phyloP scores from a whole-genome alignment of 139 green algal genomes.

The Trebouxia sp. region DNA sequence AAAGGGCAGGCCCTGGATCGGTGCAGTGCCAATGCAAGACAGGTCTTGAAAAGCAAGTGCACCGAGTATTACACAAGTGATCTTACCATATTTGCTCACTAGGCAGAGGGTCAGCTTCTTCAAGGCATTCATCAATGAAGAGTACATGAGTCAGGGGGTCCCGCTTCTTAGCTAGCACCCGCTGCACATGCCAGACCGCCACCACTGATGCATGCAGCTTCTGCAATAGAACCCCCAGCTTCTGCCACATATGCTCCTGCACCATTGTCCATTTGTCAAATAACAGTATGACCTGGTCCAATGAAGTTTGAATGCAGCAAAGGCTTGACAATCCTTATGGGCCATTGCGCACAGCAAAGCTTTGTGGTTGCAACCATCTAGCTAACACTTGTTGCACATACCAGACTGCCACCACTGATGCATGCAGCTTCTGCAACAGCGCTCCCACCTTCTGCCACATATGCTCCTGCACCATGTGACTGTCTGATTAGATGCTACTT shows the following conservation, averaged over 20 bases:
- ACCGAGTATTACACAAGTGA: background rate
- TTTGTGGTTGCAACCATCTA: too few species aligned
- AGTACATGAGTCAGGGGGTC: slow-evolving; percentile 89
- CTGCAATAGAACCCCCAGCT: slow-evolving; percentile 65
- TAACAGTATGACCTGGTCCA: too few species aligned
- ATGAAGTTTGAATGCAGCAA: too few species aligned
- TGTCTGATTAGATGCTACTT: too few species aligned
- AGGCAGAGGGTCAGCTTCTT: slow-evolving; percentile 27
- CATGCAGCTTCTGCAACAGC: slow-evolving; percentile 64
- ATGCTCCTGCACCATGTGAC: slow-evolving; percentile 51
- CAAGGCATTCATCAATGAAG: slow-evolving; percentile 83
- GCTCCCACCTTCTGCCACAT: slow-evolving; percentile 69
- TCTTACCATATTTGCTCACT: slow-evolving; percentile 65
- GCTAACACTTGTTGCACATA: slow-evolving; percentile 90
- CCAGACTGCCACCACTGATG: slow-evolving; percentile 67
- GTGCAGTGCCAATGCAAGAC: too few species aligned
- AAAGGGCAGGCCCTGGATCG: too few species aligned
- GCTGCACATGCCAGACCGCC: slow-evolving; percentile 88
- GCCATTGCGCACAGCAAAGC: too few species aligned
- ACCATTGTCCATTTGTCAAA: slow-evolving; percentile 24
- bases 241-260: slow-evolving; percentile 66
- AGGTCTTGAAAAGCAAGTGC: too few species aligned
- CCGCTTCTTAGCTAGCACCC: slow-evolving; percentile 92
- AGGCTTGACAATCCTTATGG: background rate
- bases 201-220: slow-evolving; percentile 53